These are phyloP conservation scores for Edaphochlamys debaryana DNA, from an alignment of 139 green algal genomes.

Conservation along the genomic window DNA sequence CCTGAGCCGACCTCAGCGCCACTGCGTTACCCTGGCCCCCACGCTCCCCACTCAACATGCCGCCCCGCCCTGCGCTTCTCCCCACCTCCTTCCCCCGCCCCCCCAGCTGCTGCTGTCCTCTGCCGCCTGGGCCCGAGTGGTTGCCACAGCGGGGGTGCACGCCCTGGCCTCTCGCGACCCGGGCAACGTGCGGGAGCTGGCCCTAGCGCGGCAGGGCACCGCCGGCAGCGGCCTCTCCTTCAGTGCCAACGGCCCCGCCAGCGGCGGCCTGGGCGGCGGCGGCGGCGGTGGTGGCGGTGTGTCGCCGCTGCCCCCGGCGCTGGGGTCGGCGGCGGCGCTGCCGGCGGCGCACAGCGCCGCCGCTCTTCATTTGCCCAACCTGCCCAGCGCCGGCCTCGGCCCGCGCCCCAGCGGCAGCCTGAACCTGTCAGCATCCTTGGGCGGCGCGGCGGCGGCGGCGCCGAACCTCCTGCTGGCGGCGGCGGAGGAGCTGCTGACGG, in stretches of 20 bases:
- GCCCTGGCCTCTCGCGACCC: background rate
- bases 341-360: no score
- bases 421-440: no score
- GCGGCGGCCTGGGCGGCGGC: background rate
- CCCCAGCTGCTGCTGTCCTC: constrained; percentile 2
- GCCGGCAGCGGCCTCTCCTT: background rate
- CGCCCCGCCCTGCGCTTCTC: background rate
- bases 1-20: no score
- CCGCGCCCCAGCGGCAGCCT: no score
- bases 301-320: no score
- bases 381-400: background rate
- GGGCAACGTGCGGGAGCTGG: background rate
- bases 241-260: background rate
- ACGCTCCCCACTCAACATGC: no score
- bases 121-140: background rate
- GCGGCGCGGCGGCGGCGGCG: background rate
- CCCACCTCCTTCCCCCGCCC: background rate
- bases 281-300: background rate
- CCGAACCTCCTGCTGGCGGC: background rate
- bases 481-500: background rate
- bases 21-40: background rate
- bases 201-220: background rate
- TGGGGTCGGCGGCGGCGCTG: background rate
- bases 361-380: no score
- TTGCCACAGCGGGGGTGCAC: background rate